Base-by-base conservation (phyloP, 805 yeast genomes). In the Metschnikowia chrysomelidarum region DNA sequence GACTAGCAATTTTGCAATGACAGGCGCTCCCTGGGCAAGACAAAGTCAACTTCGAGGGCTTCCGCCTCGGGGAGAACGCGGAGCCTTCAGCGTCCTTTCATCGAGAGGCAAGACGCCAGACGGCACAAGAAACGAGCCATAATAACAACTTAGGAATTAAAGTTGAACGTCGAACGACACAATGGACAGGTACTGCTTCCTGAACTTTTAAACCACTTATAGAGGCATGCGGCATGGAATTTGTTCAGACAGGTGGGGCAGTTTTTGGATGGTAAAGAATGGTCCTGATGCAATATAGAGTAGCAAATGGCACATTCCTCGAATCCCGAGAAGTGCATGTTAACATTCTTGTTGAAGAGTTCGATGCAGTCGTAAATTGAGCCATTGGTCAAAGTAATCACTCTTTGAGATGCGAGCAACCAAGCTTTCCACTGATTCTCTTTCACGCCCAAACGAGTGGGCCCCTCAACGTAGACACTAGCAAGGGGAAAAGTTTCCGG, bases 291-390 rank as follows among this genome's bases (percentile, higher is more conserved):
- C 45, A 93, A 64, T 38, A 91, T 82, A 11, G 95, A 84, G 59
- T 93, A 93, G 59, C 99, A 93, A 48, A 93, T 88, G 3, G 98
- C 95, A 72, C 99, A 93, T 41, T 91, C 98, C 52, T 87, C 96
- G 46, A 87, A 88, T 0, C 96, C 96, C 7, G 89, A 84, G 58
- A 94, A 89, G 55, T 89, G 94, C 49, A 85, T 69, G 36, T 78
- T 75, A 34, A 87, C 88, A 51, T 91, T 87, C 48, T 77, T 78
- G 51, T 76, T 76, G 58, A 83, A 80, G 22, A 82, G 67, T 40
- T 77, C 80, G 32, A 85, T 69, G 2, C 88, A 80, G 24, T 81
- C 87, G 17, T 75, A 54, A 20, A 85, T 73, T 0, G 87, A 75
- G 13, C 87, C 88, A 48, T 81, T 82, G 49, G 83, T 83, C 24